These are phyloP conservation scores for Ceratocystis harringtonii DNA, from an alignment of 2,329 filamentous ascomycete species.

Conservation along the genomic window DNA sequence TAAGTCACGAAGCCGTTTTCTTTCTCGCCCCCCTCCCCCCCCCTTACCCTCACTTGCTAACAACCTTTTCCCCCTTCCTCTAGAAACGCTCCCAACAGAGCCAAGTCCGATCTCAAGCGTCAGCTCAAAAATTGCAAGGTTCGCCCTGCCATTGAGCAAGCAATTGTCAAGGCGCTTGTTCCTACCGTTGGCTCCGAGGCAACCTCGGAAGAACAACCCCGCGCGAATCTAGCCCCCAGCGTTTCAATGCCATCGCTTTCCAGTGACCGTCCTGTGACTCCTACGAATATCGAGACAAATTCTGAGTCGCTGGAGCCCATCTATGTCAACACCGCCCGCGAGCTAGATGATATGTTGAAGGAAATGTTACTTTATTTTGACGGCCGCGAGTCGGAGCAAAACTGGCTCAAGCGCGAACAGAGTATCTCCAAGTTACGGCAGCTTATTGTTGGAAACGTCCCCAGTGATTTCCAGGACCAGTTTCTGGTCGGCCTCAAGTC, in stretches of 20 bases:
- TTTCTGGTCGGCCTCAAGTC: slow-evolving; percentile 58
- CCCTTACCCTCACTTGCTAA: slow-evolving; percentile 2
- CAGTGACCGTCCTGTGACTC: slow-evolving; percentile 42
- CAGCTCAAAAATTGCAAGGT: slow-evolving; percentile 76
- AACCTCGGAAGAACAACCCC: slow-evolving; percentile 24
- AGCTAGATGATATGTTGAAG: slow-evolving; percentile 75
- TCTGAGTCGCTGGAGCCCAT: slow-evolving; percentile 60
- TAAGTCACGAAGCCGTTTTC: slow-evolving; percentile 26
- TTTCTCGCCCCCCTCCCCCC: no score
- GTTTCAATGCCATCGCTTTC: slow-evolving; percentile 28
- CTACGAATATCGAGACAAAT: slow-evolving; percentile 44
- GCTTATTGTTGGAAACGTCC: slow-evolving; percentile 70
- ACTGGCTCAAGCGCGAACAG: slow-evolving; percentile 81
- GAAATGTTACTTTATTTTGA: slow-evolving; percentile 74
- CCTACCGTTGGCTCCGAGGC: slow-evolving; percentile 33
- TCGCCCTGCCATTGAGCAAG: slow-evolving; percentile 67
- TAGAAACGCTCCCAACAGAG: slow-evolving; percentile 62
- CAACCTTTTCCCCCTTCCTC: not conserved
- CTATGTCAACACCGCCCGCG: slow-evolving; percentile 69
- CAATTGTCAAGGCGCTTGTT: slow-evolving; percentile 61
- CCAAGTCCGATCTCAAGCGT: slow-evolving; percentile 77
- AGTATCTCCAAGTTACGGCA: slow-evolving; percentile 60
- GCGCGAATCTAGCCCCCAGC: slow-evolving; percentile 29
- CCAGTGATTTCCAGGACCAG: slow-evolving; percentile 55
- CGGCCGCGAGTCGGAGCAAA: slow-evolving; percentile 75